Conservation (phyloP, 2,329 filamentous ascomycete genomes). For the Cucurbitaria berberidis region DNA sequence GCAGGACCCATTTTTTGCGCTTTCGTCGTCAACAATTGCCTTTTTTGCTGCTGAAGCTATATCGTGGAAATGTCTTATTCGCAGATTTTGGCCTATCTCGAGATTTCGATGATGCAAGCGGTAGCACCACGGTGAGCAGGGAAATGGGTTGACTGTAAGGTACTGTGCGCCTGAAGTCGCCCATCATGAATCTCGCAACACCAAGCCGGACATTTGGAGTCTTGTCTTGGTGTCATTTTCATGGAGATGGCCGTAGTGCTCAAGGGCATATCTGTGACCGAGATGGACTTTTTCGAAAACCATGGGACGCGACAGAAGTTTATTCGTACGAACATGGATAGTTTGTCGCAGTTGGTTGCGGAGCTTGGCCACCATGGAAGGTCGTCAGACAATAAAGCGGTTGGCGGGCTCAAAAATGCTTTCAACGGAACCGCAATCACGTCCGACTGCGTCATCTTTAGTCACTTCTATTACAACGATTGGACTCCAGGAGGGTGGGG, state of each 20-base stretch:
- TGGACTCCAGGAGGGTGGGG: conserved; percentile 2
- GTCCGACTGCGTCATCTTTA: conserved; percentile 19
- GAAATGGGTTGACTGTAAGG: conserved; percentile 15
- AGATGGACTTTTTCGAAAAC: conserved; percentile 12
- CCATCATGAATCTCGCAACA: conserved; percentile 14
- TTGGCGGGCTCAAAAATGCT: conserved; percentile 20
- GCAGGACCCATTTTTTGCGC: background rate
- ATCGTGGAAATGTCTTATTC: conserved; percentile 24
- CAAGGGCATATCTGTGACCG: conserved; percentile 11
- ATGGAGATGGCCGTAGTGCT: conserved; percentile 24
- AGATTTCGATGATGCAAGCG: conserved; percentile 16
- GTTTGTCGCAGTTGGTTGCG: conserved; percentile 7
- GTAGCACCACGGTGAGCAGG: conserved; percentile 19
- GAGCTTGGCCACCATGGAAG: conserved; percentile 8
- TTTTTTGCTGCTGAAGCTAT: no score
- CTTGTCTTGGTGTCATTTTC: conserved; percentile 22
- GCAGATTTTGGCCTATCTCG: conserved; percentile 37
- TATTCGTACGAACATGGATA: conserved; percentile 14
- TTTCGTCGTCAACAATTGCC: no score
- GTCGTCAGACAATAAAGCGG: conserved; percentile 8
- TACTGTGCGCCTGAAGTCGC: conserved; percentile 27
- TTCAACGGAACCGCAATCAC: conserved; percentile 4
- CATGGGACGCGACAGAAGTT: conserved; percentile 13
- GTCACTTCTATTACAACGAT: conserved; percentile 14
- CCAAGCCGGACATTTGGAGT: conserved; percentile 22